Base-by-base conservation (phyloP, 2,329 filamentous ascomycete genomes). In the Paraconiothyrium brasiliense region DNA sequence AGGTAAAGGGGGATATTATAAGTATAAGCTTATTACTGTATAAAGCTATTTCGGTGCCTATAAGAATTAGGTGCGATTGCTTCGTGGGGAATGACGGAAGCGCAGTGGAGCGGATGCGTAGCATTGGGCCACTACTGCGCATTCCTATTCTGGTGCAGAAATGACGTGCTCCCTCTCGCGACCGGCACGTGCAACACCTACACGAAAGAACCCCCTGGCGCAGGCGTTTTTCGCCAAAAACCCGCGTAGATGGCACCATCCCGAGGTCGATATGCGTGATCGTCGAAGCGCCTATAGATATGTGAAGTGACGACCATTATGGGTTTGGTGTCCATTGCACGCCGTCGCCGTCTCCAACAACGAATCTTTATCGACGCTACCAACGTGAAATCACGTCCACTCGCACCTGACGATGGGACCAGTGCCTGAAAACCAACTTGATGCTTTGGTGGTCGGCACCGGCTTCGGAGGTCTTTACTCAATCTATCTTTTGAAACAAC, bases 391-490 rank as follows among this genome's bases (percentile, higher is more conserved):
- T 20, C 20, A 20, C 20, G 20, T 20, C 20, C 20, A 39, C 9
- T 39, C 13, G 34, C 35, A 39, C 16, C 16, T 14, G 24, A 22
- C 22, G 3, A 51, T 51, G 48, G 48, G 48, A 22, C 37, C 48
- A 10, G 30, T 37, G 37, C 16, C 51, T 34, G 51, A 54, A 9
- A 43, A 41, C 20, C 39, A 30, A 7, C 35, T 30, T 14, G 58
- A 60, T 20, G 54, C 57, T 8, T 34, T 67, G 5, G 52, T 69
- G 8, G 59, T 68, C 11, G 65, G 65, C 7, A 61, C 65, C 14
- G 65, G 67, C 6, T 68, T 68, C 32, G 61, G 24, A 43, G 66
- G 71, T 2, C 60, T 65, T 24, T 58, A 58, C 13, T 30, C 48
- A 6, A n/a, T 61, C 20, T 35, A 63, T 51, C 60, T 54, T 8